phyloP scores from a whole-genome alignment of 352 stramenopile species.

The Phytopythium mirpurense region DNA sequence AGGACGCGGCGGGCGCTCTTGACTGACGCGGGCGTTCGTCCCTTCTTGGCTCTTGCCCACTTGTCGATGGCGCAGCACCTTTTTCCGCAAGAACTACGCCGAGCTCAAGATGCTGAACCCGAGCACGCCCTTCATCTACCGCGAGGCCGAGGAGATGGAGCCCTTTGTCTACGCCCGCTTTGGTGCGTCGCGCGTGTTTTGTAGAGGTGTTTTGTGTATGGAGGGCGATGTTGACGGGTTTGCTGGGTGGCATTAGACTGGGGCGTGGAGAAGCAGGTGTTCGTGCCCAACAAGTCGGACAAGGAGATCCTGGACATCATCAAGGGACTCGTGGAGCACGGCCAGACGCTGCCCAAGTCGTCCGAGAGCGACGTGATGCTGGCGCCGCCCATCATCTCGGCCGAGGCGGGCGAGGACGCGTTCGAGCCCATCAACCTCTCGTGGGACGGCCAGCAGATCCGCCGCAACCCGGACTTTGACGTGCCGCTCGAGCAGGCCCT shows the following conservation, averaged over 20 bases:
- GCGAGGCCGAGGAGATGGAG: slow-evolving; percentile 82
- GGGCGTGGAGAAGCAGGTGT: slow-evolving; percentile 81
- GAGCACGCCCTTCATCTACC: slow-evolving; percentile 77
- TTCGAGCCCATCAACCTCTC: slow-evolving; percentile 83
- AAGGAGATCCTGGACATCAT: slow-evolving; percentile 74
- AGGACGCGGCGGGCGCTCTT: neutral
- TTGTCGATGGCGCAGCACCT: slow-evolving; percentile 34
- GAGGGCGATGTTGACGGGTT: neutral
- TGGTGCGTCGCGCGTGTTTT: slow-evolving; percentile 22
- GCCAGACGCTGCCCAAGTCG: slow-evolving; percentile 71
- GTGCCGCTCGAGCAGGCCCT: slow-evolving; percentile 65
- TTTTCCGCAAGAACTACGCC: slow-evolving; percentile 84
- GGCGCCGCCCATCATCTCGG: slow-evolving; percentile 70
- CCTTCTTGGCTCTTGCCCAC: neutral
- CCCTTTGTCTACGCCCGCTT: slow-evolving; percentile 87
- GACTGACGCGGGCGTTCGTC: neutral
- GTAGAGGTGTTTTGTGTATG: neutral
- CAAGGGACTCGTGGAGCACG: slow-evolving; percentile 73
- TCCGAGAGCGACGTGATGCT: slow-evolving; percentile 81
- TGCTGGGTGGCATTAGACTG: too few species aligned
- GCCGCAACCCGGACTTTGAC: slow-evolving; percentile 83
- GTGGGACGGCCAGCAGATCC: slow-evolving; percentile 76
- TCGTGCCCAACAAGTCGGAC: slow-evolving; percentile 77
- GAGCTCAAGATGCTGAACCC: slow-evolving; percentile 89
- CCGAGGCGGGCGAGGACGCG: slow-evolving; percentile 51